These are phyloP conservation scores for Bruguiera sexangula DNA, from an alignment of 345 rosid species.

Conservation along the genomic window DNA sequence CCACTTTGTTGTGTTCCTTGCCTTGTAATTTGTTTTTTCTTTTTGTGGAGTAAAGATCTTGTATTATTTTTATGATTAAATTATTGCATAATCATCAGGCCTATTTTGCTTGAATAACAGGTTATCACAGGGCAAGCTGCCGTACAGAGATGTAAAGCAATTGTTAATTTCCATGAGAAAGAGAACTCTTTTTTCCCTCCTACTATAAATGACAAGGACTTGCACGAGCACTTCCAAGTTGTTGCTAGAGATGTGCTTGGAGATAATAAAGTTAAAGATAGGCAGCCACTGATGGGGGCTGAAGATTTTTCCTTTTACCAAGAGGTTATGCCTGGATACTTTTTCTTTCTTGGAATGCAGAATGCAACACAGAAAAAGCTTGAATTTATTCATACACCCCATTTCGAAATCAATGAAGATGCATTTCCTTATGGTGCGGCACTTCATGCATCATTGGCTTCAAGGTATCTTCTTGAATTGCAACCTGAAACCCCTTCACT, in stretches of 20 bases:
- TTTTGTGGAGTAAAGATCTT: neutral
- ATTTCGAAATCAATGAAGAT: constrained; percentile 64
- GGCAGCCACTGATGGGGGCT: constrained; percentile 78
- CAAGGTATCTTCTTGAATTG: constrained; percentile 49
- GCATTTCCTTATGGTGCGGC: constrained; percentile 84
- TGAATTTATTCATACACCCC: constrained; percentile 50
- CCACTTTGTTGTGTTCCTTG: neutral
- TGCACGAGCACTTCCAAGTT: constrained; percentile 52
- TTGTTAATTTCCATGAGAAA: constrained; percentile 42
- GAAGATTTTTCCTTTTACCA: constrained; percentile 91
- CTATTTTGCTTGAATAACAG: constrained; percentile 34
- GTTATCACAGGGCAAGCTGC: constrained; percentile 84
- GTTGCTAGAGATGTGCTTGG: constrained; percentile 72
- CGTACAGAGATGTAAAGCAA: constrained; percentile 80
- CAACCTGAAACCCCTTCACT: constrained; percentile 24
- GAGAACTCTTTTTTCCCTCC: constrained; percentile 64
- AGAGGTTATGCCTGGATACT: constrained; percentile 69
- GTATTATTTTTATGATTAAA: neutral
- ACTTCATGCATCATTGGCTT: constrained; percentile 79
- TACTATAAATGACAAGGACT: constrained; percentile 50
- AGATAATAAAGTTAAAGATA: constrained; percentile 37
- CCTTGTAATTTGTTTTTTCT: neutral
- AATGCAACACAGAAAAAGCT: constrained; percentile 36
- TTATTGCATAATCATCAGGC: neutral
- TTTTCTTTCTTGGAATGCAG: constrained; percentile 65